Base-by-base conservation (phyloP, 495 filamentous ascomycete genomes). In the Xylaria cubensis region DNA sequence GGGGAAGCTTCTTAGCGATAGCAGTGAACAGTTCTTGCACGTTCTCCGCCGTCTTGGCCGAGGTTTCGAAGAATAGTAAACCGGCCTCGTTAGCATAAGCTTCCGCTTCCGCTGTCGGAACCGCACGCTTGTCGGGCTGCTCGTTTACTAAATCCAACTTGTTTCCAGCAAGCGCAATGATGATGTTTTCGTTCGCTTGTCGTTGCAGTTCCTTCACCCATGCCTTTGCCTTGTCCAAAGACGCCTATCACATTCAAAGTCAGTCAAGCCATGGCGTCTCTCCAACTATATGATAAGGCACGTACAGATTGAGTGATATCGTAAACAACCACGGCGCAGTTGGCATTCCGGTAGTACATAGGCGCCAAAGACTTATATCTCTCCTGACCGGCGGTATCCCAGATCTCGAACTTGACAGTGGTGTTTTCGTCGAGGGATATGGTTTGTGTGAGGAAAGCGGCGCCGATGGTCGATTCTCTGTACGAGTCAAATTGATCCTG, bases 401-500 rank as follows among this genome's bases (percentile, higher is more conserved):
- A 99, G 79, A 99, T 99, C 85, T 99, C 96, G 79, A 99, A 99
- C 85, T 99, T 99, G 81, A 99, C 95, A 53, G 96, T 99, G 72
- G 96, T 98, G 80, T 89, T 94, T 79, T 98, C 96, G 83, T 98
- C 96, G 79, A 98, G 90, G 71, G 95, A 93, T 79, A 98, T 98
- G 64, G 96, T 98, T 83, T 99, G 96, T 78, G 96, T 99, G 74
- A 99, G 88, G 90, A 99, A 99, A 74, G 96, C 96, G 72, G 96
- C 96, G 83, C 96, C 96, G 86, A 99, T 99, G 56, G 96, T 99
- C 51, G 94, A 97, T 89, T 99, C 96, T 82, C 96, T 90, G 86
- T 98, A 99, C 80, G 97, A 96, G 86, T 99, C 96, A 83, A 99
- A 99, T 96, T 99, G 96, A 82, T 99, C 96, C 95, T 97, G 74